Evolutionary conservation across 805 yeast species (phyloP), one percentile per base, ranked within the genome.

Genomic region (Scheffersomyces coipomensis): DNA sequence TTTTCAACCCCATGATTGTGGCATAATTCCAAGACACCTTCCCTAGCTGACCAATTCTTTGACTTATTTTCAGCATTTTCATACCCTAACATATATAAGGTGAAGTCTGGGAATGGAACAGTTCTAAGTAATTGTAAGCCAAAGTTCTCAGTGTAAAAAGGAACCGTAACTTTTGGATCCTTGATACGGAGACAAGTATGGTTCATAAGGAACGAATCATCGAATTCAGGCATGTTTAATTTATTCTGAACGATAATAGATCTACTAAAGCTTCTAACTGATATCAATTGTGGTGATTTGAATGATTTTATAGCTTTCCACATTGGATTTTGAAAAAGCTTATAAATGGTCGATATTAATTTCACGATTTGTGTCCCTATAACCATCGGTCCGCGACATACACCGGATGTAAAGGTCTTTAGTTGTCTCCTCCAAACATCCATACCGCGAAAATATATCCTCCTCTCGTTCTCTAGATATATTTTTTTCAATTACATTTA

Each of bases 1-100:
- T 60, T 62, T 62, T 85, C 86, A 34, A 82, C 71, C 9, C 91
- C 93, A 66, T 85, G 81, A 54, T 83, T 77, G 65, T 88, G 95
- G 47, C 89, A 79, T 53, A 91, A 74, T 62, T 89, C 97, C 42
- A 91, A 72, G 15, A 91, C 76, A 39, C 98, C 98, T 36, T 63
- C 62, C 43, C 76, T 65, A 22, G 71, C 69, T 5, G 68, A 56
- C 70, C 75, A 73, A 34, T 57, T 58, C 24, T 51, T 44, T 45
- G 68, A 49, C 47, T 60, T 50, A 45, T 64, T 58, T 18, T 66
- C 65, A n/a, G 57, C 64, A 5, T 73, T 65, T 32, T 78, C 78
- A 44, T 73, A 71, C 1, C 82, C 85, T 42, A 91, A 64, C 64
- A 85, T 79, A 66, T 84, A 87, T 29, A 88, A 66, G 29, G 83